Percentiles rank a stretch among this genome's conserved stretches.
Evolutionary conservation across 352 stramenopile genomes (phyloP).

Genomic region (Sclerospora graminicola): DNA sequence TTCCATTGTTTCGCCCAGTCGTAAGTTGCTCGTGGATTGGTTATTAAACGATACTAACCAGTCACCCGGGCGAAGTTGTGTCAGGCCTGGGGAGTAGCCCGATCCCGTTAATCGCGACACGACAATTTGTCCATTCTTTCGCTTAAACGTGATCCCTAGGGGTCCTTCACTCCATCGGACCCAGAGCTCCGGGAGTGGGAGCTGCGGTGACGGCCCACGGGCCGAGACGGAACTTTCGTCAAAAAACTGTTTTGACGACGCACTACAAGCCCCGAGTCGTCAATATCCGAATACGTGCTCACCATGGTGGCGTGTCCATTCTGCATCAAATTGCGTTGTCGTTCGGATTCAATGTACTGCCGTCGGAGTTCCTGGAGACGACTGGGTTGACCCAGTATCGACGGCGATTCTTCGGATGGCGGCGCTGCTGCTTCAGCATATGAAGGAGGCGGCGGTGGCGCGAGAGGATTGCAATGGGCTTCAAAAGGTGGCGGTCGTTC

Average conservation of each 20-base stretch:
- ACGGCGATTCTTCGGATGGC: constrained; percentile 6
- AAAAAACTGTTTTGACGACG: constrained; percentile 10
- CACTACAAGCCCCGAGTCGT: constrained; percentile 56
- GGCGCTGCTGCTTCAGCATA: constrained; percentile 10
- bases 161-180: constrained; percentile 64
- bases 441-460: constrained; percentile 8
- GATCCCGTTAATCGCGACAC: constrained; percentile 65
- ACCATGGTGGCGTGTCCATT: constrained; percentile 26
- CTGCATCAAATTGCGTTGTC: constrained; percentile 34
- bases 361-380: constrained; percentile 44
- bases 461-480: constrained; percentile 8
- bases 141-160: constrained; percentile 73
- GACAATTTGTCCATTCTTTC: constrained; percentile 66
- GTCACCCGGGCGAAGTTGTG: constrained; percentile 57
- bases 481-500: constrained; percentile 23
- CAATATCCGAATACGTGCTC: constrained; percentile 57
- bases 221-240: constrained; percentile 1
- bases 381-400: constrained; percentile 18
- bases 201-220: constrained; percentile 7
- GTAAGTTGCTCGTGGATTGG: constrained; percentile 42
- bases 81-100: constrained; percentile 48
- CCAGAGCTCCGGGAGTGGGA: constrained; percentile 49
- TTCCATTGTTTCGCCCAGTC: constrained; percentile 73
- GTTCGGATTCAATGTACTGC: constrained; percentile 64
- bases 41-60: constrained; percentile 74